Base-by-base conservation (phyloP, 805 yeast species). In the Saccharomycopsis sp. region DNA sequence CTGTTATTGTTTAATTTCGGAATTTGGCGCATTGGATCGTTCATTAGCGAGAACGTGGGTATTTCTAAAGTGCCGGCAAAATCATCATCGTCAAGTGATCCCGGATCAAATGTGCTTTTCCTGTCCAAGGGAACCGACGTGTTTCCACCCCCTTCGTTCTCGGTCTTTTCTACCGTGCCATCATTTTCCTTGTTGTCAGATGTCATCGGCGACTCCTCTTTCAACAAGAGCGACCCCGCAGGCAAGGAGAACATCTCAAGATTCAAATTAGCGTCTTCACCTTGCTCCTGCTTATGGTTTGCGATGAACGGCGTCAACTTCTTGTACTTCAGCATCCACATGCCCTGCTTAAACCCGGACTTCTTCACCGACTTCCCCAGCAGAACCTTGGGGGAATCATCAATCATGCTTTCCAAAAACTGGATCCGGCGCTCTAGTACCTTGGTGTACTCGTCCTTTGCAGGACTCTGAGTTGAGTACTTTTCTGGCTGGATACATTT, bases 401-500 rank as follows among this genome's bases (percentile, higher is more conserved):
- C 70, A 21, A 74, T 51, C 21, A 71, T 43, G 32, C 63, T 66
- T 48, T 77, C 81, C 34, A 77, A 52, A 39, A 63, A 68, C 39
- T 64, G 65, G 26, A 77, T 65, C 51, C 71, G 71, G 42, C 68
- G 69, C 50, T 77, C 84, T 42, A 77, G 52, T 53, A 73, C 64
- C 12, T 63, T 42, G 0, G 81, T 76, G 51, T 77, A 77, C 26
- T 73, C 79, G 49, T 74, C 76, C 51, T 73, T 75, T 4, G 56
- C 58, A 9, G 67, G 68, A 9, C 62, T 57, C 48, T 60, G 64
- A 4, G 59, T 62, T 1, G 70, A 67, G 48, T 77, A 77, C 38
- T 75, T 67, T 4, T 71, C 76, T 0, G 86, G 86, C 53, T 77
- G 80, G 5, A 76, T 63, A 54, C 85, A 77, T 44, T 67, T 60